Percentiles rank a stretch among this genome's conserved stretches.
Conservation (phyloP, 2,329 filamentous ascomycete species). For the Didymella sp. region DNA sequence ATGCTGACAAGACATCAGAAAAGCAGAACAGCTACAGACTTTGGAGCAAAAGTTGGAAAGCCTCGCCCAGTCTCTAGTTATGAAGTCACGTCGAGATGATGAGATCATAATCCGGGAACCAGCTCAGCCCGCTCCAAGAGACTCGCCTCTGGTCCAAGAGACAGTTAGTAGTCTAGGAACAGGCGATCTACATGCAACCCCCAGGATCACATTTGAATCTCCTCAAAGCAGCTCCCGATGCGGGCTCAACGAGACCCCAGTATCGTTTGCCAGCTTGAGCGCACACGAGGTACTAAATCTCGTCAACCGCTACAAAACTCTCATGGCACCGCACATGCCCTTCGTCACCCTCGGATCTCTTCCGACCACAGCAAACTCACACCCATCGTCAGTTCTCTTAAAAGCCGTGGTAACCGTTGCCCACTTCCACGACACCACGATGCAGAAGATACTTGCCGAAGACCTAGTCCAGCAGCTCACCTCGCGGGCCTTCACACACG, state of each 20-base stretch:
- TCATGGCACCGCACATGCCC: conserved; percentile 5
- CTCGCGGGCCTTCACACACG: neutral
- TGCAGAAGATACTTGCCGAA: neutral
- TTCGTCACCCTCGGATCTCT: neutral
- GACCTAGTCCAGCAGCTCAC: neutral
- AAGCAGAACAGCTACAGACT: neutral
- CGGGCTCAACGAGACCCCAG: too few species aligned
- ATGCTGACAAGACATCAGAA: neutral
- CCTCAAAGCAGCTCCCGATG: neutral
- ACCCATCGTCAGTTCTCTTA: neutral
- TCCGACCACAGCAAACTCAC: neutral
- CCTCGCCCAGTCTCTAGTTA: neutral
- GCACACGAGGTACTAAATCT: neutral
- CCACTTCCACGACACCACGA: neutral
- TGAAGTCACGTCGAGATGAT: neutral
- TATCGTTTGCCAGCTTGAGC: neutral
- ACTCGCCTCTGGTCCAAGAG: neutral
- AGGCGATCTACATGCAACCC: neutral
- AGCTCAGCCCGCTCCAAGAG: neutral
- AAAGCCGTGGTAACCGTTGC: neutral
- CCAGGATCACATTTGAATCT: neutral
- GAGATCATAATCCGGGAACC: too few species aligned
- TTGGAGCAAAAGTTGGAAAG: neutral
- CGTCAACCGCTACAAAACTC: neutral
- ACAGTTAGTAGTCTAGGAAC: neutral